These are phyloP conservation scores for Sarocladium kiliense DNA, from an alignment of 2,329 filamentous ascomycete genomes.

Conservation along the genomic window DNA sequence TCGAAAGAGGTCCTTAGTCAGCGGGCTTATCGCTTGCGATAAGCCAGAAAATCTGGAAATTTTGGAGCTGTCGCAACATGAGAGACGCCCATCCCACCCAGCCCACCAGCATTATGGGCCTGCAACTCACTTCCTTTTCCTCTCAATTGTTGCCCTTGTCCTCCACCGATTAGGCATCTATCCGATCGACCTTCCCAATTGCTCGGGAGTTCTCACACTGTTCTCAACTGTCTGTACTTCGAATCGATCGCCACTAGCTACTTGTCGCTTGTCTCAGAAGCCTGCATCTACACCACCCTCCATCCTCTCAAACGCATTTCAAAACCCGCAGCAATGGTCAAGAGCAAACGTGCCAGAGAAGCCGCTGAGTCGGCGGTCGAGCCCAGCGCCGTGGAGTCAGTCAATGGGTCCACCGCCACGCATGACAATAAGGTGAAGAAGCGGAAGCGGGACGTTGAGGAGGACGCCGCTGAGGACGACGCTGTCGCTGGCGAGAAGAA, in stretches of 20 bases:
- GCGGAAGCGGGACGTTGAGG: slow-evolving; percentile 16
- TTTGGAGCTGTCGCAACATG: slow-evolving; percentile 2
- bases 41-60: slow-evolving; percentile 9
- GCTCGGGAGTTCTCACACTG: background rate
- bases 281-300: background rate
- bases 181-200: background rate
- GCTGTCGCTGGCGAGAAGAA: slow-evolving; percentile 19
- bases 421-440: slow-evolving; percentile 15
- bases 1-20: background rate
- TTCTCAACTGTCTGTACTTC: background rate
- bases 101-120: background rate
- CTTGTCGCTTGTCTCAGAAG: slow-evolving; percentile 1
- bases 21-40: slow-evolving; percentile 3
- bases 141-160: background rate
- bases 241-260: background rate
- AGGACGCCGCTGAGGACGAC: slow-evolving; percentile 17
- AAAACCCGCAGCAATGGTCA: slow-evolving; percentile 20
- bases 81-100: background rate
- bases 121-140: background rate
- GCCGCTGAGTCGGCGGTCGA: slow-evolving; percentile 19
- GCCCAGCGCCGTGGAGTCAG: slow-evolving; percentile 18
- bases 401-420: slow-evolving; percentile 16
- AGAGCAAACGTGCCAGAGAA: slow-evolving; percentile 35
- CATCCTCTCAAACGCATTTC: background rate
- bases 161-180: background rate